Base-by-base conservation (phyloP, 2,329 filamentous ascomycete genomes). In the Chaetomium sp. region DNA sequence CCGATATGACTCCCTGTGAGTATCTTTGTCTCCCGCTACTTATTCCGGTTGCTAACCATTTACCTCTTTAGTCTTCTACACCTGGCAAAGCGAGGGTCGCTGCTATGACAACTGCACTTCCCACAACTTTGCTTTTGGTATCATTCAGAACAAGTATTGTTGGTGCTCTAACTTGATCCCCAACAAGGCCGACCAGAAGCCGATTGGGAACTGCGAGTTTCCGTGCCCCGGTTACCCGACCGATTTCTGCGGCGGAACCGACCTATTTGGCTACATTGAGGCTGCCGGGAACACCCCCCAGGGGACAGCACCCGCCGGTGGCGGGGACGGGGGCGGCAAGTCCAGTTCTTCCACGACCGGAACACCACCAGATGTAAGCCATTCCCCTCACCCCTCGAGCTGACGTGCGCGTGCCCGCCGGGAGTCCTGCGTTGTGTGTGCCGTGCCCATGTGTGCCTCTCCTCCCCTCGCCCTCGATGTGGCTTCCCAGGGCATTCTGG, bases 91-190 rank as follows among this genome's bases (percentile, higher is more conserved):
- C 19, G 84, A 89, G 62, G 87, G 87, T 35, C 77, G 84, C 10
- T 92, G 88, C 67, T 71, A 75, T 49, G 72, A 80, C 49, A 77
- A 77, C 49, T 92, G 88, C 70, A 64, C 70, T 33, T 65, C 67
- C 19, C 62, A 64, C 32, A 63, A 75, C 12, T 87, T 77, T 61
- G 86, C 87, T 41, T 88, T 85, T 59, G 87, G 86, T 61, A 75
- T 92, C 48, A 73, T 91, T 1, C 79, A 89, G 63, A 76, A 71
- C 12, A 74, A 81, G 36, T 70, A 76, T 51, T 92, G 88, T 67
- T 92, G 87, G 87, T 92, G 88, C 68, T 85, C 86, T 40, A 79
- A 90, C 67, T 84, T 84, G 64, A 76, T 77, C 2, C 88, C 88
- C 7, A 73, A 74, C 49, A 60, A 72, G 36, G 66, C 65, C 19